phyloP scores from a whole-genome alignment of 2,329 filamentous ascomycete genomes.

The Phialocephala sp. region DNA sequence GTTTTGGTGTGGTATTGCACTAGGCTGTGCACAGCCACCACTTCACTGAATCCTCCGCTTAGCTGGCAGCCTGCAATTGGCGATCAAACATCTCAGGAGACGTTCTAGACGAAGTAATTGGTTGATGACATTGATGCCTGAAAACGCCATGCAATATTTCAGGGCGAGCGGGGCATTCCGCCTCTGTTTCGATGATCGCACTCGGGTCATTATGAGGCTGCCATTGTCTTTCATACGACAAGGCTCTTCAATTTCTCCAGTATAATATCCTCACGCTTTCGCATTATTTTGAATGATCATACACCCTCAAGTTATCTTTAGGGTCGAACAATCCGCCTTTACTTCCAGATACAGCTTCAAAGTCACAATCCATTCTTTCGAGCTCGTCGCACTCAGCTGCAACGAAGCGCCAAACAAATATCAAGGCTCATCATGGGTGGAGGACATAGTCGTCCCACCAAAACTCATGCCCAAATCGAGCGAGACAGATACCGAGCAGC shows the following conservation, averaged over 20 bases:
- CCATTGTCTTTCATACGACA: neutral
- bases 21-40: slow-evolving; percentile 6
- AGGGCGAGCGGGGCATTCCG: neutral
- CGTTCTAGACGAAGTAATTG: neutral
- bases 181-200: neutral
- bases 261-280: neutral
- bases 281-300: too few relatives aligned
- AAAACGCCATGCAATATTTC: neutral
- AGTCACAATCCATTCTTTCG: neutral
- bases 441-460: neutral
- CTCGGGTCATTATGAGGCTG: neutral
- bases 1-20: neutral
- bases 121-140: neutral
- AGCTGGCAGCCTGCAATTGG: neutral
- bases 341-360: too few relatives aligned
- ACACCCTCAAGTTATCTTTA: too few relatives aligned
- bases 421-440: neutral
- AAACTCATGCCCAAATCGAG: neutral
- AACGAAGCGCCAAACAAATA: neutral
- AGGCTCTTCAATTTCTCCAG: neutral
- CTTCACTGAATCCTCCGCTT: neutral
- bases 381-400: neutral
- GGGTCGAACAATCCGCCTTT: too few relatives aligned
- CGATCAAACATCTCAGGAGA: neutral
- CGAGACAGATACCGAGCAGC: neutral